A percentile compares a stretch with the other conserved stretches of the same genome.
Conservation (phyloP, 805 yeast genomes). For the Tetrapisispora arboricola region DNA sequence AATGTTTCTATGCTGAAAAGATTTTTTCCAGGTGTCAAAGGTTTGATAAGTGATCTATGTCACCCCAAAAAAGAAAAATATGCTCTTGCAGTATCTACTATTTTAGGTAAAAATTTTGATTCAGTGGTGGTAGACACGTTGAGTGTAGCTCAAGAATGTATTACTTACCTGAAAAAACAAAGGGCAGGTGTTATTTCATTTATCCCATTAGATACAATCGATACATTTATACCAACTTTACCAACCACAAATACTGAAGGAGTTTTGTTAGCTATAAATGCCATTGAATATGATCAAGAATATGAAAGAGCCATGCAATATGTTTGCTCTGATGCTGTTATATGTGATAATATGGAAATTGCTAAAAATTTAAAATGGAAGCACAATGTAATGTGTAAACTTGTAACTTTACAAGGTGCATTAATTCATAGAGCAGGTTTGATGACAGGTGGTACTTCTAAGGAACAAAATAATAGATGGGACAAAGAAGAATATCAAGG, state of each 20-base stretch:
- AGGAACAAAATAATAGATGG: conserved; percentile 47
- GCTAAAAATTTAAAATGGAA: conserved; percentile 73
- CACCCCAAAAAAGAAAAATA: conserved; percentile 65
- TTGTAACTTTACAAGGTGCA: conserved; percentile 77
- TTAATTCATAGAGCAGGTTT: conserved; percentile 76
- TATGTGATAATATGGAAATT: conserved; percentile 58
- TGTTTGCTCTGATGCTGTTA: conserved; percentile 67
- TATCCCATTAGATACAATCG: conserved; percentile 76
- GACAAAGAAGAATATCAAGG: conserved; percentile 56
- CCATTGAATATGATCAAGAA: conserved; percentile 55
- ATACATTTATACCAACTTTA: conserved; percentile 47
- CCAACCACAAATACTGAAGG: conserved; percentile 12
- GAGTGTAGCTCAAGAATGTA: conserved; percentile 62
- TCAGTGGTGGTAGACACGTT: conserved; percentile 73
- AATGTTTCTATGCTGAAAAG: conserved; percentile 60
- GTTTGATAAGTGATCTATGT: conserved; percentile 69
- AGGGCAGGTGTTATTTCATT: conserved; percentile 79
- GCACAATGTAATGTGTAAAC: conserved; percentile 44
- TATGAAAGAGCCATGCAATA: conserved; percentile 71
- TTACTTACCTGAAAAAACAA: conserved; percentile 72
- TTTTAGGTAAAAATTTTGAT: conserved; percentile 71
- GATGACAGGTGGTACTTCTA: conserved; percentile 81
- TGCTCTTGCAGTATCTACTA: conserved; percentile 63
- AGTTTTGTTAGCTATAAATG: conserved; percentile 48
- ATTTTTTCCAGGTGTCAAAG: conserved; percentile 76